These are phyloP conservation scores for Pistacia integerrima DNA, from an alignment of 345 rosid genomes.

Conservation along the genomic window DNA sequence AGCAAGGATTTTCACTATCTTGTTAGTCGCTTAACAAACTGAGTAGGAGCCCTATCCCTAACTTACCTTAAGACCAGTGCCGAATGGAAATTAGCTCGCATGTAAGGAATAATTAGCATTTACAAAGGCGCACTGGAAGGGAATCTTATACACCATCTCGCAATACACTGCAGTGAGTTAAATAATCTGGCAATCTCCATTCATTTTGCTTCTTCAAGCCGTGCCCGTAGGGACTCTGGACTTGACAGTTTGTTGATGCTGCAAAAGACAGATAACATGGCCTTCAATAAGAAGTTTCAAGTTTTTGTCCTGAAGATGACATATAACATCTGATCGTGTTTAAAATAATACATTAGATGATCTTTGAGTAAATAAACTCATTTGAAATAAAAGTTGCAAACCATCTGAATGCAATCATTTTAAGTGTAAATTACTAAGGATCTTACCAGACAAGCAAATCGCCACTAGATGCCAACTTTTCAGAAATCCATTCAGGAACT, in stretches of 20 bases:
- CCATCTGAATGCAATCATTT: neutral
- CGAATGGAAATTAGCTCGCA: neutral
- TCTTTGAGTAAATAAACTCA: neutral
- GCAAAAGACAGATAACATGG: conserved; percentile 21
- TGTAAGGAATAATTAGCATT: conserved; percentile 13
- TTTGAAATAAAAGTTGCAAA: neutral
- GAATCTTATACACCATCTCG: neutral
- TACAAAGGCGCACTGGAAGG: conserved; percentile 11
- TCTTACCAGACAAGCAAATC: conserved; percentile 74
- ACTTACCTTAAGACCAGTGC: neutral
- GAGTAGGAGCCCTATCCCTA: neutral
- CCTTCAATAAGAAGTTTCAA: neutral
- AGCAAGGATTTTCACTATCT: conserved; percentile 5
- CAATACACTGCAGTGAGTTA: conserved; percentile 2
- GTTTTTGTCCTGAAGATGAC: neutral
- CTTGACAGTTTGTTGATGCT: conserved; percentile 64
- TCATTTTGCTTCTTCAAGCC: conserved; percentile 60
- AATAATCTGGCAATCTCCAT: conserved; percentile 13
- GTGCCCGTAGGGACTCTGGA: conserved; percentile 43
- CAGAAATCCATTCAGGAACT: conserved; percentile 86
- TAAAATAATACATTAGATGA: neutral
- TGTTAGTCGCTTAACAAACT: conserved; percentile 1
- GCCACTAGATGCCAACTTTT: conserved; percentile 63
- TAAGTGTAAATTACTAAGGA: neutral
- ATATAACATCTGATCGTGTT: neutral